These are phyloP conservation scores for Shiraia sp. DNA, from an alignment of 2,329 filamentous ascomycete species.

Conservation along the genomic window DNA sequence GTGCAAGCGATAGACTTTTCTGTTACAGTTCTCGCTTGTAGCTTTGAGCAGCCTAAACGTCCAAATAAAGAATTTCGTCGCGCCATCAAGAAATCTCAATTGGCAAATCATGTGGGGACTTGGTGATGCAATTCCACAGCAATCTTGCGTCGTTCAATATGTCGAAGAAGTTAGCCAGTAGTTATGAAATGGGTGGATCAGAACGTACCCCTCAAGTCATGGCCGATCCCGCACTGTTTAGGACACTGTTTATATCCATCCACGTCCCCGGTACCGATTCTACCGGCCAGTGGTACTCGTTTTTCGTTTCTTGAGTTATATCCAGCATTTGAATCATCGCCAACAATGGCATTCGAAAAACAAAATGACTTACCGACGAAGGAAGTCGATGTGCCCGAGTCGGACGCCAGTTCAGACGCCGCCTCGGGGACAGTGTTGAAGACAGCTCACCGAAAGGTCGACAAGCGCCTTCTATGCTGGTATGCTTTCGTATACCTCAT, in stretches of 20 bases:
- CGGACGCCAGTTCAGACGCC: constrained; percentile 8
- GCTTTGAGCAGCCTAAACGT: no score
- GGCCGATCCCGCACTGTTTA: background rate
- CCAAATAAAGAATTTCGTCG: no score
- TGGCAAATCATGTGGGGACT: no score
- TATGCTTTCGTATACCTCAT: constrained; percentile 39
- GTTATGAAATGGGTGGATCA: background rate
- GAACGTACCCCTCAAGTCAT: background rate
- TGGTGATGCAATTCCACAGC: no score
- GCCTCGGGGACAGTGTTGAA: constrained; percentile 13
- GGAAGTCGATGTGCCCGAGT: constrained; percentile 9
- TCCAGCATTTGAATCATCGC: no score
- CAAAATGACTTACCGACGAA: constrained; percentile 8
- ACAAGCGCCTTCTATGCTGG: constrained; percentile 34
- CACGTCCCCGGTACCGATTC: background rate
- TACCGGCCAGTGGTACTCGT: no score
- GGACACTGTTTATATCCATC: background rate
- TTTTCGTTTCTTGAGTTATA: no score
- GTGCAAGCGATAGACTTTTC: constrained; percentile 1
- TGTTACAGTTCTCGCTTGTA: background rate
- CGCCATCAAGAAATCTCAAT: no score
- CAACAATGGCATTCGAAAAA: constrained; percentile 9
- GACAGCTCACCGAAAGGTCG: constrained; percentile 35
- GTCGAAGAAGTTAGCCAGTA: background rate
- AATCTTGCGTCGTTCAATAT: no score